Evolutionary conservation across 2,329 filamentous ascomycete genomes (phyloP).

Genomic region (Alternaria triticimaculans): DNA sequence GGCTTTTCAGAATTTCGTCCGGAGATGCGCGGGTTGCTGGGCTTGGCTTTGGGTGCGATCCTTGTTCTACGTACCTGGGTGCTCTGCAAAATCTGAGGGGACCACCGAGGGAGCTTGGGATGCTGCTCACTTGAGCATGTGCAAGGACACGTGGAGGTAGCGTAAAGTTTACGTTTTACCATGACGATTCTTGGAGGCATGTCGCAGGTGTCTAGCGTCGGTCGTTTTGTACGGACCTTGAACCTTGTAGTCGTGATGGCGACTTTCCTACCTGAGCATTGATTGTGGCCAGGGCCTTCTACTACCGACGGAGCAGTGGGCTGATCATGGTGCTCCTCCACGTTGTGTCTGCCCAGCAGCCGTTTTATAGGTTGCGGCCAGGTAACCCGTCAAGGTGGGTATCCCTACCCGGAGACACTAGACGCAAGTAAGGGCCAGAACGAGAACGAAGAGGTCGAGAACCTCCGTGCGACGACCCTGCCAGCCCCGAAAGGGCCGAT

Average conservation of each 20-base stretch:
- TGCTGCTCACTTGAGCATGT: neutral
- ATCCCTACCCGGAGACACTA: neutral
- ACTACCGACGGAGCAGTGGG: neutral
- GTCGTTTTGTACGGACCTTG: neutral
- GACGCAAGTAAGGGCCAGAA: neutral
- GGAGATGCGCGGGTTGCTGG: neutral
- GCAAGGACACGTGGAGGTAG: neutral
- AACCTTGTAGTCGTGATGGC: neutral
- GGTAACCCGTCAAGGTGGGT: neutral
- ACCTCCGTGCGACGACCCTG: slow-evolving; percentile 1
- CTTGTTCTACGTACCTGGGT: neutral
- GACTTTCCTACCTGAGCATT: neutral
- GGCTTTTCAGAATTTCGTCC: neutral
- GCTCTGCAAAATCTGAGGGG: neutral
- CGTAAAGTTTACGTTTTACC: neutral
- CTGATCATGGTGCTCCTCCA: slow-evolving; percentile 4
- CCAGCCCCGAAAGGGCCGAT: neutral
- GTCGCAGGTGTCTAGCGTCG: neutral
- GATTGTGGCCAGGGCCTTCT: neutral
- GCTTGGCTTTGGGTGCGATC: neutral
- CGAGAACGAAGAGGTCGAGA: neutral
- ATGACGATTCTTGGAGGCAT: neutral
- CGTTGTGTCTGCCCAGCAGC: neutral
- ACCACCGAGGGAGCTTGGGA: neutral
- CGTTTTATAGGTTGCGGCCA: neutral